Evolutionary conservation across 257 asterid genomes (phyloP).

Genomic region (Solanum chiquidenum): DNA sequence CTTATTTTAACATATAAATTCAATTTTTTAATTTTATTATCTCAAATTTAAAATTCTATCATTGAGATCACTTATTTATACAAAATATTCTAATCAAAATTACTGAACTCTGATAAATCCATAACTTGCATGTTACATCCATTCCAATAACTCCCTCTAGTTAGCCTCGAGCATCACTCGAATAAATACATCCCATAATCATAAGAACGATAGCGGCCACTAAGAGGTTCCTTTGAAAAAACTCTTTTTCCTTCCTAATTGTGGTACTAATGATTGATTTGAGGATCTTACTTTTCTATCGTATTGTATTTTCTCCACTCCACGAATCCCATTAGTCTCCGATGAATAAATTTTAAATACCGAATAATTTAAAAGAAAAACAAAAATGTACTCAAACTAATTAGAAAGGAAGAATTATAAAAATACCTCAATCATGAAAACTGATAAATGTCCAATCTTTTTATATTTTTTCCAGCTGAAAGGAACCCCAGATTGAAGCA

Average conservation of each 20-base stretch:
- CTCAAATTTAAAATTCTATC: too few relatives aligned
- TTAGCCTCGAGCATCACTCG: neutral
- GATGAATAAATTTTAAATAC: neutral
- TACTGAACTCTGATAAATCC: neutral
- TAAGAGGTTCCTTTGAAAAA: neutral
- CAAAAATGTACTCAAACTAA: conserved; percentile 3
- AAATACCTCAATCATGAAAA: conserved; percentile 56
- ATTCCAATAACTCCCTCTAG: neutral
- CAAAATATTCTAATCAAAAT: neutral
- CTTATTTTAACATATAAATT: too few relatives aligned
- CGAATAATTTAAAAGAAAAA: neutral
- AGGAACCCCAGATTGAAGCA: conserved; percentile 47
- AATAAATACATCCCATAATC: neutral
- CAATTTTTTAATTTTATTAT: fast-evolving
- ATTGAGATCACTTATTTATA: neutral
- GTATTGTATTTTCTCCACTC: neutral
- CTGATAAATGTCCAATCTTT: conserved; percentile 48
- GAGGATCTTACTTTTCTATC: neutral
- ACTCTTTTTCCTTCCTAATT: neutral
- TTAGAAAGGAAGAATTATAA: neutral
- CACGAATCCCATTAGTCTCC: fast-evolving
- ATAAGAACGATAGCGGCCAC: neutral
- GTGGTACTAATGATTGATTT: neutral
- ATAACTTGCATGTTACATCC: neutral
- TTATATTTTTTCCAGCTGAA: conserved; percentile 47